Conservation (phyloP, 1,139 yeast genomes). For the Candida dubliniensis region DNA sequence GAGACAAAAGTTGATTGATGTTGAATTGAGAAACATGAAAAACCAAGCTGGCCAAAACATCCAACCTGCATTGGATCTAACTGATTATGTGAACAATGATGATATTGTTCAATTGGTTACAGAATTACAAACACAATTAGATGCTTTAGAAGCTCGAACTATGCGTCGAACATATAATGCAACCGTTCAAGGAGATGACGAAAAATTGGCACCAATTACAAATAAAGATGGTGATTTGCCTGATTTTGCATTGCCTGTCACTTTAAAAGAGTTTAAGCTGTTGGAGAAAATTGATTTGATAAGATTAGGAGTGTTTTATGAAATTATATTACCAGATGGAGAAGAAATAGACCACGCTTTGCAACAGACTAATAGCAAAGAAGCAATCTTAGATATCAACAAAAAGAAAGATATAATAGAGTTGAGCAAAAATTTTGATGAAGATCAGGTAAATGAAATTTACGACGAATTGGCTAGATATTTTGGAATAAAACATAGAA, state of each 20-base stretch:
- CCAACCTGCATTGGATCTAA: conserved; percentile 40
- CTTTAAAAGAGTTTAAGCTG: conserved; percentile 52
- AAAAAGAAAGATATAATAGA: conserved; percentile 37
- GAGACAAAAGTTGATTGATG: conserved; percentile 70
- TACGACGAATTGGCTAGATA: conserved; percentile 67
- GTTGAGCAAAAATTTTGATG: conserved; percentile 29
- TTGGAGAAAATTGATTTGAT: conserved; percentile 48
- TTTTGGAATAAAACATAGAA: conserved; percentile 60
- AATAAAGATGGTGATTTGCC: conserved; percentile 78
- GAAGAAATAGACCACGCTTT: conserved; percentile 40
- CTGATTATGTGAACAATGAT: conserved; percentile 73
- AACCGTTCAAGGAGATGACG: conserved; percentile 18
- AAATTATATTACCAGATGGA: conserved; percentile 53
- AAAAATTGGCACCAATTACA: conserved; percentile 31
- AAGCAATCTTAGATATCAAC: conserved; percentile 7
- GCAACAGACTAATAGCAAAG: conserved; percentile 7
- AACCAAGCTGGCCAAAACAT: conserved; percentile 22
- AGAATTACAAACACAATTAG: conserved; percentile 86
- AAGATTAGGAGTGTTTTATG: conserved; percentile 68
- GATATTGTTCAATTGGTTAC: conserved; percentile 84
- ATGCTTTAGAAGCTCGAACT: conserved; percentile 64
- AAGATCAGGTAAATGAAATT: conserved; percentile 45
- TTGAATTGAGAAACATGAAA: conserved; percentile 59
- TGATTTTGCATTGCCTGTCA: conserved; percentile 57
- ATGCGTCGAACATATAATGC: conserved; percentile 50